These are phyloP conservation scores for Gentiana macrophylla DNA, from an alignment of 257 asterid genomes.

Conservation along the genomic window DNA sequence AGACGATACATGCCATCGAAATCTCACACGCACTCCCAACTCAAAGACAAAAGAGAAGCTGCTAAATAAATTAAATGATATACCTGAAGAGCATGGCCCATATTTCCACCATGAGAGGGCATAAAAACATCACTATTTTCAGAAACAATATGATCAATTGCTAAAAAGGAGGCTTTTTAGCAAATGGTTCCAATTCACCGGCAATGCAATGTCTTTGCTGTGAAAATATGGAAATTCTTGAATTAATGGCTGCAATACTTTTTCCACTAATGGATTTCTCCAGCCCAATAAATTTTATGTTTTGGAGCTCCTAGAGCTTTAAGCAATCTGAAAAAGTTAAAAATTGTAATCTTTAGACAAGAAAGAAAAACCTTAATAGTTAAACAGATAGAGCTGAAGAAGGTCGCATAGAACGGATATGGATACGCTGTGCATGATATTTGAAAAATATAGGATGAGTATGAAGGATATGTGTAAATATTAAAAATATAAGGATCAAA, in stretches of 20 bases:
- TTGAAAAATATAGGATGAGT: too few relatives aligned
- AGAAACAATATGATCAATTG: conserved; percentile 68
- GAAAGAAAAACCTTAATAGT: too few relatives aligned
- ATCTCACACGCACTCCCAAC: too few relatives aligned
- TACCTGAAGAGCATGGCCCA: conserved; percentile 97
- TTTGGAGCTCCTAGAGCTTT: conserved; percentile 86
- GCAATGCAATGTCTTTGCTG: conserved; percentile 72
- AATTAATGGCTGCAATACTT: conserved; percentile 51
- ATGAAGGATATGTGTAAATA: too few relatives aligned
- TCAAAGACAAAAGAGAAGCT: too few relatives aligned
- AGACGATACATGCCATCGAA: too few relatives aligned
- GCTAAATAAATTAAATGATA: not conserved
- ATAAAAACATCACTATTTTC: conserved; percentile 17
- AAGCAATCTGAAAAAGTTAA: conserved; percentile 41
- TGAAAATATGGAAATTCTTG: conserved; percentile 58
- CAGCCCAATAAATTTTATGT: conserved; percentile 76
- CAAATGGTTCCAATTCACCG: conserved; percentile 81
- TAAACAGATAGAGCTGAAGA: too few relatives aligned
- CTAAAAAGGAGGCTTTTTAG: conserved; percentile 66
- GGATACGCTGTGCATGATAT: too few relatives aligned
- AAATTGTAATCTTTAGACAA: too few relatives aligned
- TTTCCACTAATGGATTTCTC: conserved; percentile 80
- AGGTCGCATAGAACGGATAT: too few relatives aligned
- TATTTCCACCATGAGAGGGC: conserved; percentile 98
- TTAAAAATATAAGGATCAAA: too few relatives aligned